Conservation (phyloP, 768 basidiomycete genomes). For the Naematelia aurantialba region DNA sequence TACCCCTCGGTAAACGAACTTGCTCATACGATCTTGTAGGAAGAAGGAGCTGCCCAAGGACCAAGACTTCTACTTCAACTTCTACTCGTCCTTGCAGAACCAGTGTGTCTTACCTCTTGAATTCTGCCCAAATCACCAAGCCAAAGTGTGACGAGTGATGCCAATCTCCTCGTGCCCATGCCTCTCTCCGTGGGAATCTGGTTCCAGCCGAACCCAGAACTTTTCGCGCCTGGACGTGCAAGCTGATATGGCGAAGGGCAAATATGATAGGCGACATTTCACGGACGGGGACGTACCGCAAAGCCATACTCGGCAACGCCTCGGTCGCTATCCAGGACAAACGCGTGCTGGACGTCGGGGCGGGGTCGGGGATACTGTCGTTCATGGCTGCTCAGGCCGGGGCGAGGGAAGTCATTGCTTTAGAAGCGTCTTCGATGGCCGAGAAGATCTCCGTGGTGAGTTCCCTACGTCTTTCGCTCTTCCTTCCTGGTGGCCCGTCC, state of each 20-base stretch:
- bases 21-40: conserved; percentile 8
- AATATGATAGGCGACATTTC: conserved; percentile 49
- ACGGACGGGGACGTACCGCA: conserved; percentile 45
- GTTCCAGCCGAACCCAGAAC: too few species aligned
- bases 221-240: background rate
- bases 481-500: too few species aligned
- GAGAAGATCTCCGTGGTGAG: conserved; percentile 45
- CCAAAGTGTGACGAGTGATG: background rate
- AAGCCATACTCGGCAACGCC: conserved; percentile 48
- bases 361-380: conserved; percentile 47
- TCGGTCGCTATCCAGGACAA: conserved; percentile 43
- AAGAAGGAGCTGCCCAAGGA: conserved; percentile 28
- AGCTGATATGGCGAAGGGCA: conserved; percentile 24
- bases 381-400: conserved; percentile 50
- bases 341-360: conserved; percentile 45
- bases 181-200: too few species aligned
- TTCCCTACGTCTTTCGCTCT: too few species aligned
- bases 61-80: conserved; percentile 46
- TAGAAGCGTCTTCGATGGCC: conserved; percentile 49
- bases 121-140: background rate
- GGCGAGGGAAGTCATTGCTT: conserved; percentile 43
- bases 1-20: background rate
- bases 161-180: background rate
- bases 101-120: conserved; percentile 29
- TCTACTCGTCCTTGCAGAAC: conserved; percentile 44